Conservation (phyloP, 805 yeast genomes). For the Ogataea pini region DNA sequence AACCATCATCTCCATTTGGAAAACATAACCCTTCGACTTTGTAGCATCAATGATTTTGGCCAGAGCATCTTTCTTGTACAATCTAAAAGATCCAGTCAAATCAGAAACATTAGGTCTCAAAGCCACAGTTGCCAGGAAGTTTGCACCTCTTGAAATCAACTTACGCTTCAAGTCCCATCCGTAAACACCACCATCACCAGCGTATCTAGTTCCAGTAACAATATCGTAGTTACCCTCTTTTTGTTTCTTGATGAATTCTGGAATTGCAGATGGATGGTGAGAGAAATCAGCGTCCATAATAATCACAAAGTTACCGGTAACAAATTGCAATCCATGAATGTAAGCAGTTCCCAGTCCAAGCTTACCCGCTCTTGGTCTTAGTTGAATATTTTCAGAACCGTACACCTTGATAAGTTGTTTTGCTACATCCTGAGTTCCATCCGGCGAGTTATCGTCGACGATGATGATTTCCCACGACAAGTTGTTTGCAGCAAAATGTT, state of each 20-base stretch:
- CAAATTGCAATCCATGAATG: conserved; percentile 72
- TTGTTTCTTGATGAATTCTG: conserved; percentile 69
- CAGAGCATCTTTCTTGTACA: conserved; percentile 70
- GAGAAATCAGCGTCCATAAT: conserved; percentile 87
- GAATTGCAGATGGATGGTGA: conserved; percentile 80
- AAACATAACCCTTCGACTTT: conserved; percentile 75
- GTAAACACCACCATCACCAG: conserved; percentile 79
- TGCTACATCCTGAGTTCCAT: conserved; percentile 77
- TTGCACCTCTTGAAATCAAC: conserved; percentile 77
- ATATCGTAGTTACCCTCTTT: conserved; percentile 51
- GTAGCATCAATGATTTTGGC: conserved; percentile 67
- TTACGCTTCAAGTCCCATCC: conserved; percentile 85
- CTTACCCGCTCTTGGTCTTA: conserved; percentile 74
- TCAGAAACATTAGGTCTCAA: conserved; percentile 74
- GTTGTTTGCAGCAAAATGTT: conserved; percentile 57
- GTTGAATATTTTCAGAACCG: conserved; percentile 59
- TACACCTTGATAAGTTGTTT: conserved; percentile 56
- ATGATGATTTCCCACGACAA: conserved; percentile 75
- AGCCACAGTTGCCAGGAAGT: conserved; percentile 70
- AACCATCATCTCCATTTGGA: conserved; percentile 89
- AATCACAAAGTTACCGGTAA: conserved; percentile 71
- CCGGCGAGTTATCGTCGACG: conserved; percentile 80
- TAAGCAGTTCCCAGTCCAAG: conserved; percentile 81
- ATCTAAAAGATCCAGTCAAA: conserved; percentile 74
- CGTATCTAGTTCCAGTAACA: conserved; percentile 61